A percentile compares a stretch with the other conserved stretches of the same genome.
Conservation (phyloP, 495 filamentous ascomycete species). For the Penicillium cosmopolitanum region DNA sequence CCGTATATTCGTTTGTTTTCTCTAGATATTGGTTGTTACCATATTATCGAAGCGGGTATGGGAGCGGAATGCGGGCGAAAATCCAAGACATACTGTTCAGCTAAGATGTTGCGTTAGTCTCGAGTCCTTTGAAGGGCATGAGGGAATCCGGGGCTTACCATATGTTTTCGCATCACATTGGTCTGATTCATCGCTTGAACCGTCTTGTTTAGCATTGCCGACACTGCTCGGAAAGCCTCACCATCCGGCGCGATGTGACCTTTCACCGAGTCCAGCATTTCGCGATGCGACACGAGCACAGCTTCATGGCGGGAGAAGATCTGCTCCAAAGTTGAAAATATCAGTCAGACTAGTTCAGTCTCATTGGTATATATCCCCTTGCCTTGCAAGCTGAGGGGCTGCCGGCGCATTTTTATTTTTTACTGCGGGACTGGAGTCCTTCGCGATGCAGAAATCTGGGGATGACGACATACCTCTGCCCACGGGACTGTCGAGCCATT, state of each 20-base stretch:
- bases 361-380: neutral
- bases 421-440: neutral
- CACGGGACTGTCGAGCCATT: constrained; percentile 19
- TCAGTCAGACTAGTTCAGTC: constrained; percentile 1
- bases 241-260: constrained; percentile 22
- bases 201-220: constrained; percentile 44
- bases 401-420: neutral
- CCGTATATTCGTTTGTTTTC: neutral
- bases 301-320: constrained; percentile 41
- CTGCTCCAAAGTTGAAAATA: constrained; percentile 14
- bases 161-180: constrained; percentile 34
- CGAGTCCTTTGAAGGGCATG: constrained; percentile 5
- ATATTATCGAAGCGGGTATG: neutral
- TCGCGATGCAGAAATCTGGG: constrained; percentile 2
- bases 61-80: neutral
- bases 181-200: constrained; percentile 41
- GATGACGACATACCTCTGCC: constrained; percentile 28
- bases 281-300: constrained; percentile 40
- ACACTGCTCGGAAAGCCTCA: constrained; percentile 32
- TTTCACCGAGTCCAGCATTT: constrained; percentile 37
- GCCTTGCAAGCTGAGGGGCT: neutral
- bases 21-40: constrained; percentile 7
- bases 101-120: constrained; percentile 13
- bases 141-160: constrained; percentile 32
- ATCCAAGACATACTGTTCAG: constrained; percentile 27